Conservation (phyloP, 306 rosid genomes). For the Gleditsia sinensis region DNA sequence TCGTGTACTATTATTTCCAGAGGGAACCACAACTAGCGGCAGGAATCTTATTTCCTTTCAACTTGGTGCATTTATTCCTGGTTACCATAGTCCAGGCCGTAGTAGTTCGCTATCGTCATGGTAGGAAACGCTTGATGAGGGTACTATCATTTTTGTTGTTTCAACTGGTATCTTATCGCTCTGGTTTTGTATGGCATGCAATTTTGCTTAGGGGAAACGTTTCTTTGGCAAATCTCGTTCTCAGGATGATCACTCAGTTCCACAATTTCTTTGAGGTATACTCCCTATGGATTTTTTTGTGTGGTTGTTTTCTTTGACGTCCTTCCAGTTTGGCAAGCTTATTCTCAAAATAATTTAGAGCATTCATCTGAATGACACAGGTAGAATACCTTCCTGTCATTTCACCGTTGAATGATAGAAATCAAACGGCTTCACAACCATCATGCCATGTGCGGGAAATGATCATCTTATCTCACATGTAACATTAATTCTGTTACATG, state of each 20-base stretch:
- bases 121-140: slow-evolving; percentile 49
- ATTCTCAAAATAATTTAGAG: slow-evolving; percentile 20
- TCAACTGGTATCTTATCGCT: slow-evolving; percentile 25
- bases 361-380: slow-evolving; percentile 53
- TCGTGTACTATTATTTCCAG: slow-evolving; percentile 89
- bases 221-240: slow-evolving; percentile 80
- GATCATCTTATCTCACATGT: slow-evolving; percentile 8
- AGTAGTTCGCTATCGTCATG: slow-evolving; percentile 93
- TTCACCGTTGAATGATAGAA: slow-evolving; percentile 61
- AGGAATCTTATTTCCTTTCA: slow-evolving; percentile 86
- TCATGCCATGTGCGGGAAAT: slow-evolving; percentile 6
- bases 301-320: not conserved
- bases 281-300: slow-evolving; percentile 11
- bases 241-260: slow-evolving; percentile 94
- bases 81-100: slow-evolving; percentile 85
- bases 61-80: slow-evolving; percentile 94
- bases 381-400: slow-evolving; percentile 95
- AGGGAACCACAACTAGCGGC: slow-evolving; percentile 98
- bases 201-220: slow-evolving; percentile 71
- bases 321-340: not conserved
- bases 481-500: slow-evolving; percentile 8
- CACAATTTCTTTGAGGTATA: slow-evolving; percentile 95
- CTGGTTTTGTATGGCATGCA: slow-evolving; percentile 21
- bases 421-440: slow-evolving; percentile 63
- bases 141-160: slow-evolving; percentile 31